Conservation (phyloP, 129 eudicot species). For the Flaveria trinervia region DNA sequence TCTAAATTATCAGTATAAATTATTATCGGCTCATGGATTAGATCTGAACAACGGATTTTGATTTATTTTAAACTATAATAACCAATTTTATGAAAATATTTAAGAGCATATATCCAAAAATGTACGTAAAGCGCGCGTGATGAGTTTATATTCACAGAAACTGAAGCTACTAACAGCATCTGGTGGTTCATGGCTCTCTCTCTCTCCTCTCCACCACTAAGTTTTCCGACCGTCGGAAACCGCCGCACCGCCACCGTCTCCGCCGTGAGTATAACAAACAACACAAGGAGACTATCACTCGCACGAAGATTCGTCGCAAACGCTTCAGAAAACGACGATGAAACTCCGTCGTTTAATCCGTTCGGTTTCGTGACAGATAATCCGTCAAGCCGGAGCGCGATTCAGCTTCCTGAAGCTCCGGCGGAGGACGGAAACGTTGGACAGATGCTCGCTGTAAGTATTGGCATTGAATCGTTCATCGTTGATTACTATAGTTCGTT, state of each 20-base stretch:
- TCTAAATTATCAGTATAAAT: too few species aligned
- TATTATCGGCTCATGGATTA: too few species aligned
- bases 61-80: too few species aligned
- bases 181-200: constrained; percentile 48
- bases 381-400: constrained; percentile 88
- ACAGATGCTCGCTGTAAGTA: constrained; percentile 80
- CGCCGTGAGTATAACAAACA: constrained; percentile 16
- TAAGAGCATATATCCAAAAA: neutral
- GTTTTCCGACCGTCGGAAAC: constrained; percentile 23
- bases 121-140: constrained; percentile 25
- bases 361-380: constrained; percentile 96
- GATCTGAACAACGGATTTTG: too few species aligned
- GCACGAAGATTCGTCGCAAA: constrained; percentile 31
- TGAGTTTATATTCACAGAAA: constrained; percentile 28
- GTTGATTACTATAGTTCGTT: neutral
- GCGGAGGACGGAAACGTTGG: constrained; percentile 99
- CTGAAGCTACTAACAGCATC: constrained; percentile 6
- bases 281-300: constrained; percentile 25
- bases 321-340: constrained; percentile 54
- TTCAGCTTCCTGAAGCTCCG: constrained; percentile 88
- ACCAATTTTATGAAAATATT: neutral
- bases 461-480: neutral
- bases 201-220: constrained; percentile 44
- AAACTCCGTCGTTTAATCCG: constrained; percentile 73
- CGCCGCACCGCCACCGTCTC: constrained; percentile 12